Conservation (phyloP, 2,329 filamentous ascomycete genomes). For the Arthroderma sp. region DNA sequence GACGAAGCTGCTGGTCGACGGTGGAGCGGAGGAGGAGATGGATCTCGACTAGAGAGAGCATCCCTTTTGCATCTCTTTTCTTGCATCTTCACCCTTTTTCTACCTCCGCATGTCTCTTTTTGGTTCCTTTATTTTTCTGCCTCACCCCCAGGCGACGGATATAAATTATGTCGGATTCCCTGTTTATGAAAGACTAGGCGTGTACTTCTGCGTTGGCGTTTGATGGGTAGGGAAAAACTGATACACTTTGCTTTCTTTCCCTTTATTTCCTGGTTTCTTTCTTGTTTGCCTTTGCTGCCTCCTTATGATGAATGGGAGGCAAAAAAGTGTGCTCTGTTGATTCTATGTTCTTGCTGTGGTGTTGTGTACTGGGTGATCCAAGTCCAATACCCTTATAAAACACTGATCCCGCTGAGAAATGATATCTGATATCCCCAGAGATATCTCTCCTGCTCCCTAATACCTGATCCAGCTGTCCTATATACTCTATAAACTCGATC, state of each 20-base stretch:
- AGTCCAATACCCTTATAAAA: background rate
- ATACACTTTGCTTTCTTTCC: background rate
- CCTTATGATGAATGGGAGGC: background rate
- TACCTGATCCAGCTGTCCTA: background rate
- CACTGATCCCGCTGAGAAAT: background rate
- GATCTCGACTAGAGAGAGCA: constrained; percentile 31
- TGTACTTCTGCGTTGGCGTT: constrained; percentile 3
- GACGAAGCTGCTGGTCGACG: constrained; percentile 34
- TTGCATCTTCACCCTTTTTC: background rate
- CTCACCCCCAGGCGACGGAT: background rate
- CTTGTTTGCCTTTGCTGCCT: background rate
- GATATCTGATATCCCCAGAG: background rate
- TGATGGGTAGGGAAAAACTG: background rate
- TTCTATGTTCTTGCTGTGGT: background rate
- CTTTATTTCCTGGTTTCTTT: background rate
- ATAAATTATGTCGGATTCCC: background rate
- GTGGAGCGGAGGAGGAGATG: constrained; percentile 37
- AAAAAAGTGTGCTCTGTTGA: background rate
- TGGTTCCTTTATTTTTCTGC: background rate
- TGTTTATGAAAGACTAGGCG: constrained; percentile 1
- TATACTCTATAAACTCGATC: background rate
- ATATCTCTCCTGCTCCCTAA: background rate
- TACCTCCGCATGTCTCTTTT: background rate
- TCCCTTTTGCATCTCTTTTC: background rate
- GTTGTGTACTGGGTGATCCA: background rate